Evolutionary conservation across 257 asterid genomes (phyloP).

Genomic region (Voacanga thouarsii): DNA sequence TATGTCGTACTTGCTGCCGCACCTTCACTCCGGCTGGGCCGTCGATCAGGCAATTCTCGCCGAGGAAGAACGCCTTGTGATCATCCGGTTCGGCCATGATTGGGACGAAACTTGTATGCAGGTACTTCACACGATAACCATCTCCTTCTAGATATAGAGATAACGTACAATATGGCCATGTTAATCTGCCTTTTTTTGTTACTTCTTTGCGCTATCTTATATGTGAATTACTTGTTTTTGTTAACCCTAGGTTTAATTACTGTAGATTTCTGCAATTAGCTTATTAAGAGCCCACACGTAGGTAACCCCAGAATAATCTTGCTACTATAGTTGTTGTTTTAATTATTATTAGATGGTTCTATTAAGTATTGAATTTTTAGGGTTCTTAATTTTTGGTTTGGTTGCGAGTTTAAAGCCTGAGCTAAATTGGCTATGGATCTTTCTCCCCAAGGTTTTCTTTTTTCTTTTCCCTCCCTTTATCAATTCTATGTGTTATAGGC

Average conservation of each 20-base stretch:
- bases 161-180: background rate
- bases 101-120: constrained; percentile 99
- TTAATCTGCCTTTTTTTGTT: background rate
- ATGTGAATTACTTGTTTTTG: no score
- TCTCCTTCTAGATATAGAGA: background rate
- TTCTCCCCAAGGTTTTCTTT: no score
- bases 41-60: constrained; percentile 93
- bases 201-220: background rate
- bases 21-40: constrained; percentile 70
- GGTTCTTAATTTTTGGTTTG: background rate
- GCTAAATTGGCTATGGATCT: background rate
- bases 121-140: constrained; percentile 27
- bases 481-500: no score
- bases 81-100: constrained; percentile 91
- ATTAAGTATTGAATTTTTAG: no score
- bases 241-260: background rate
- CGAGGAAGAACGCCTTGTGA: constrained; percentile 93
- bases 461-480: no score
- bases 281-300: no score
- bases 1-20: constrained; percentile 90
- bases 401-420: background rate
- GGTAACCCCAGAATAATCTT: no score
- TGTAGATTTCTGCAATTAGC: no score
- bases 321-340: no score
- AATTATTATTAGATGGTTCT: background rate